phyloP scores from a whole-genome alignment of 257 asterid species.

The Nicotiana benthamiana region DNA sequence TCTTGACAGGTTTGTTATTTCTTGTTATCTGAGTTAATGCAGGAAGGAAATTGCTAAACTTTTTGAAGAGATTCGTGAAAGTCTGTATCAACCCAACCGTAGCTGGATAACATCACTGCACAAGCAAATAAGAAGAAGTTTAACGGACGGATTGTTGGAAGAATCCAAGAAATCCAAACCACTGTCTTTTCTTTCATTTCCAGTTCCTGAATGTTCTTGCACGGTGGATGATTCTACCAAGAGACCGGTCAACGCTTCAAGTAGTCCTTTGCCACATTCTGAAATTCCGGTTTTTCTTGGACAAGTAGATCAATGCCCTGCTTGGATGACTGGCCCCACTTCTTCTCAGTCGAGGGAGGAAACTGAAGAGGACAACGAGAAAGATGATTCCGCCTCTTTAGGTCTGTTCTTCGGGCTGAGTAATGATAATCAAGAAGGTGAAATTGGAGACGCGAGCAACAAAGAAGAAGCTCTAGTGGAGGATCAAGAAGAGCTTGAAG shows the following conservation, averaged over 20 bases:
- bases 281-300: conserved; percentile 31
- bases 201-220: conserved; percentile 84
- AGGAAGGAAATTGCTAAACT: conserved; percentile 54
- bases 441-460: conserved; percentile 42
- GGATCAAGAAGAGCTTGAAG: conserved; percentile 95
- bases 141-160: conserved; percentile 43
- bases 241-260: conserved; percentile 24
- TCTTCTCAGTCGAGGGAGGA: conserved; percentile 34
- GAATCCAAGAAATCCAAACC: conserved; percentile 44
- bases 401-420: conserved; percentile 48
- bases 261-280: conserved; percentile 29
- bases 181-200: conserved; percentile 67
- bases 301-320: conserved; percentile 48
- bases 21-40: conserved; percentile 7
- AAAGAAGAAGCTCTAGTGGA: conserved; percentile 82
- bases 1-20: neutral
- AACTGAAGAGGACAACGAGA: conserved; percentile 45
- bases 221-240: conserved; percentile 15
- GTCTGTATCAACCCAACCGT: conserved; percentile 69
- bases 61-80: conserved; percentile 62
- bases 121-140: conserved; percentile 47
- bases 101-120: conserved; percentile 65
- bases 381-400: conserved; percentile 44
- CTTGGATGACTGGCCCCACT: conserved; percentile 42
- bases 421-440: conserved; percentile 40